A percentile compares a stretch with the other conserved stretches of the same genome.
phyloP scores from a whole-genome alignment of 495 filamentous ascomycete genomes.

The Pyrenula aspistea region DNA sequence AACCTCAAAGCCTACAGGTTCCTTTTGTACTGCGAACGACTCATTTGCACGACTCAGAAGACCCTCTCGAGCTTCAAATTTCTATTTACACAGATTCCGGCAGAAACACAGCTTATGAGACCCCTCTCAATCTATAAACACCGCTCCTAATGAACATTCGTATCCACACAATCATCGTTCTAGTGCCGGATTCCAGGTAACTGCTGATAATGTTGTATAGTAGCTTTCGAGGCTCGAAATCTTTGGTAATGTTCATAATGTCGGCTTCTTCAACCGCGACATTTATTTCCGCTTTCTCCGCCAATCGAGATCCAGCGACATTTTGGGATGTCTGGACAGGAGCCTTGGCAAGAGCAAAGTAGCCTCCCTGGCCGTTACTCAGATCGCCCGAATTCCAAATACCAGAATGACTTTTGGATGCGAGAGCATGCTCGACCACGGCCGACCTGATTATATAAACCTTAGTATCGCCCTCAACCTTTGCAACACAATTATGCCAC shows the following conservation, averaged over 20 bases:
- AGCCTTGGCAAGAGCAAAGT: background rate
- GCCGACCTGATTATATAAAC: conserved; percentile 17
- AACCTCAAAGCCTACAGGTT: background rate
- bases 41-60: background rate
- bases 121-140: background rate
- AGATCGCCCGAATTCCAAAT: background rate
- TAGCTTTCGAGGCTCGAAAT: background rate
- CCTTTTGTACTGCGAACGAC: background rate
- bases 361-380: background rate
- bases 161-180: background rate
- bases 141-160: background rate
- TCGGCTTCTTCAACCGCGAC: background rate
- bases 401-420: conserved; percentile 5
- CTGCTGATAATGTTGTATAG: background rate
- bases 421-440: conserved; percentile 11
- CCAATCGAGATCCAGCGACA: background rate
- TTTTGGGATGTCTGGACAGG: background rate
- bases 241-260: background rate
- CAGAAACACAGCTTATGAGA: background rate
- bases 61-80: background rate
- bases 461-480: conserved; percentile 13
- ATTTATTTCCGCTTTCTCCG: background rate
- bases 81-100: background rate
- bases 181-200: background rate
- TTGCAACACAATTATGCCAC: conserved; percentile 28